Base-by-base conservation (phyloP, 331 rosid genomes). In the Malus hybrid region DNA sequence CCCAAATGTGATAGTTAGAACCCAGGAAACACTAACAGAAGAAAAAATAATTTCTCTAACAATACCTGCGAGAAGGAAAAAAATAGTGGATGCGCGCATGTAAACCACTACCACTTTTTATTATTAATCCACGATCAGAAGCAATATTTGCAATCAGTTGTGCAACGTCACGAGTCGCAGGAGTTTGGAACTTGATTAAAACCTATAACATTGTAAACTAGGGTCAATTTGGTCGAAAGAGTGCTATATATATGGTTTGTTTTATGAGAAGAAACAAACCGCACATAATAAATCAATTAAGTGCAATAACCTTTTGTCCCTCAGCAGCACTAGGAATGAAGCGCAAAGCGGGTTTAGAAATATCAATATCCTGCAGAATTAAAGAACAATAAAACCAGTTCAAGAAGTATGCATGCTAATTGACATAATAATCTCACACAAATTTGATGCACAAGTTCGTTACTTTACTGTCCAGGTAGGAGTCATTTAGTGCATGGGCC, bases 61-160 rank as follows among this genome's bases (percentile, higher is more conserved):
- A 44, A 12, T 65, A 89, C 98, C 93, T 87, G 85, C 88, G 91
- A 97, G 93, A 88, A 76, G 96, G 90, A 26, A 34, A 34, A 34
- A 36, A 34, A 34, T 1, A 0, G 39, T 34, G 88, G 94, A 82
- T 91, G 72, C 53, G 75, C 90, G 91, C 89, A 1, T 50, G 2
- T 6, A 91, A 83, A 70, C 91, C 96, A 77, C 88, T 88, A 36
- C 82, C 86, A 36, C 42, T 57, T 81, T 84, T 87, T 83, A 91
- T 90, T 72, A 71, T 88, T 71, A 81, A 73, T 66, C 98, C 98
- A 68, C 91, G 94, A 74, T 79, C 79, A n/a, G 93, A 82, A 82
- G 85, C 86, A 66, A 93, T 86, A 77, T 81, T 87, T 69, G 91
- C 90, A 81, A 93, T 80, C 85, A 93, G 86, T 65, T 86, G 93